Percentiles rank a stretch among this genome's conserved stretches.
phyloP scores from a whole-genome alignment of 2,329 filamentous ascomycete genomes.

The Exophiala oligosperma region DNA sequence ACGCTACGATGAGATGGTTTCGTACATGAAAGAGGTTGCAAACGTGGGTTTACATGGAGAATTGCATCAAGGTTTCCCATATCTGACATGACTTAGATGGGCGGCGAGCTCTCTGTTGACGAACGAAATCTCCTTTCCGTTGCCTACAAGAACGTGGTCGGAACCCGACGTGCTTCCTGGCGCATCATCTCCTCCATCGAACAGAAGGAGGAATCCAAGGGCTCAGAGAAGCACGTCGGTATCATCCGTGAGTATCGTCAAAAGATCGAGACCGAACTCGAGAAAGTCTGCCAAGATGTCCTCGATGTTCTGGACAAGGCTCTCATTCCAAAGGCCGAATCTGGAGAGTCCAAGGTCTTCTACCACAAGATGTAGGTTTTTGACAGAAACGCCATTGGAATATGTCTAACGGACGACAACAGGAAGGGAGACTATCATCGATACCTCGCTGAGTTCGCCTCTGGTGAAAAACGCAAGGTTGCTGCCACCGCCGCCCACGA shows the following conservation, averaged over 20 bases:
- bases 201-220: constrained; percentile 99
- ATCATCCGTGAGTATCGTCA: constrained; percentile 96
- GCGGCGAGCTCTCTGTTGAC: constrained; percentile 67
- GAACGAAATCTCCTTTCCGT: constrained; percentile 92
- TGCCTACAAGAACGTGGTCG: constrained; percentile 99
- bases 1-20: constrained; percentile 99
- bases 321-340: constrained; percentile 92
- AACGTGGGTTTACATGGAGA: constrained; percentile 60
- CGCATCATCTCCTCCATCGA: constrained; percentile 99
- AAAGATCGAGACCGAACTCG: constrained; percentile 97
- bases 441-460: constrained; percentile 90
- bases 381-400: constrained; percentile 4
- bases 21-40: constrained; percentile 99
- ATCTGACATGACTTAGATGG: constrained; percentile 50
- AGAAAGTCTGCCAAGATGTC: constrained; percentile 97
- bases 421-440: constrained; percentile 98
- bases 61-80: constrained; percentile 1
- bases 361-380: constrained; percentile 96
- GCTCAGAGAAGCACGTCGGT: constrained; percentile 87
- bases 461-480: constrained; percentile 87
- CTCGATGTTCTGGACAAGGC: constrained; percentile 90
- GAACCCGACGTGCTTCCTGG: constrained; percentile 97
- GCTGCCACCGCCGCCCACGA: constrained; percentile 85
- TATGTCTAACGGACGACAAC: constrained; percentile 27
- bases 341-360: constrained; percentile 98